phyloP scores from a whole-genome alignment of 768 basidiomycete species.

The Kwoniella mangroviensis region DNA sequence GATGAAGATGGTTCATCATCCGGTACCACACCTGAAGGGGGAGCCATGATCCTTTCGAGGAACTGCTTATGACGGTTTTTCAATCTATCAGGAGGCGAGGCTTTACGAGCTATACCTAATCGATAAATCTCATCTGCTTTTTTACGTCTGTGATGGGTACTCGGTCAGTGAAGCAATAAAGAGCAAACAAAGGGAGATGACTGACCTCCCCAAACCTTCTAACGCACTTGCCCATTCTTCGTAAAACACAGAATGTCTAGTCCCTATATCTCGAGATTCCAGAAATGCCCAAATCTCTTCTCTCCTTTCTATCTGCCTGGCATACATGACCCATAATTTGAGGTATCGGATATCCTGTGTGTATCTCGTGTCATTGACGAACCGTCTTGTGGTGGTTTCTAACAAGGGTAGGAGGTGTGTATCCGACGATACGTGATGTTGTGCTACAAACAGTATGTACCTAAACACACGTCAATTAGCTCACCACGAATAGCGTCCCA shows the following conservation, averaged over 20 bases:
- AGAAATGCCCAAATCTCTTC: slow-evolving; percentile 83
- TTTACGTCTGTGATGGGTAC: slow-evolving; percentile 62
- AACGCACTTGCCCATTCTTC: slow-evolving; percentile 86
- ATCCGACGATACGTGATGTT: slow-evolving; percentile 77
- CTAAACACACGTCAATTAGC: slow-evolving; percentile 5
- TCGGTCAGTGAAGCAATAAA: slow-evolving; percentile 3
- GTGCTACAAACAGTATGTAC: slow-evolving; percentile 82
- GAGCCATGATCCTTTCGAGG: slow-evolving; percentile 65
- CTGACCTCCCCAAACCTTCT: slow-evolving; percentile 78
- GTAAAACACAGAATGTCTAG: slow-evolving; percentile 76
- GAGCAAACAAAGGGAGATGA: slow-evolving; percentile 29
- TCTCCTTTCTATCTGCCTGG: slow-evolving; percentile 74
- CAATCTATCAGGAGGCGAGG: slow-evolving; percentile 80
- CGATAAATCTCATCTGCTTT: slow-evolving; percentile 83
- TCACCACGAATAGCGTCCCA: background rate
- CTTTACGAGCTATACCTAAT: slow-evolving; percentile 78
- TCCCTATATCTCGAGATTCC: slow-evolving; percentile 87
- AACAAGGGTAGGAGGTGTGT: slow-evolving; percentile 77
- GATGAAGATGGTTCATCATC: slow-evolving; percentile 43
- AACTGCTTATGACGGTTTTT: slow-evolving; percentile 82
- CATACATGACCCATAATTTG: slow-evolving; percentile 87
- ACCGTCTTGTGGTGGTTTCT: slow-evolving; percentile 79
- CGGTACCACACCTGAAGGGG: slow-evolving; percentile 46
- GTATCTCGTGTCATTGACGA: slow-evolving; percentile 81
- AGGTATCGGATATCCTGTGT: slow-evolving; percentile 82